Evolutionary conservation across 352 stramenopile species (phyloP).

Genomic region (Thalassiosira exigua): DNA sequence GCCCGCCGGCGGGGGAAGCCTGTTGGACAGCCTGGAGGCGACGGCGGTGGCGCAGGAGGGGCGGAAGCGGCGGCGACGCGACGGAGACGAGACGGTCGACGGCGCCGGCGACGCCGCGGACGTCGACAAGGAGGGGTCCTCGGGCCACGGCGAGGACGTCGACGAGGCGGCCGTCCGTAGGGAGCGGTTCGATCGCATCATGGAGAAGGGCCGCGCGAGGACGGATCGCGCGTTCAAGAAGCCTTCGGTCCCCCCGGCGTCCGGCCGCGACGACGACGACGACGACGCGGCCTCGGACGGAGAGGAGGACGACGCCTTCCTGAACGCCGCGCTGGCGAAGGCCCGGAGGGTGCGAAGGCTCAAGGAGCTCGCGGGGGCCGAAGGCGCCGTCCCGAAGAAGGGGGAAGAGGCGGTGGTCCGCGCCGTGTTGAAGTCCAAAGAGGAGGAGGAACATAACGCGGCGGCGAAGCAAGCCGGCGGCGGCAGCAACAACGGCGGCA

Average conservation of each 20-base stretch:
- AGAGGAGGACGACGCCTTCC: slow-evolving; percentile 81
- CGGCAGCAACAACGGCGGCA: slow-evolving; percentile 16
- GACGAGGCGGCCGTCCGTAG: slow-evolving; percentile 23
- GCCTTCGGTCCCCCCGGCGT: slow-evolving; percentile 6
- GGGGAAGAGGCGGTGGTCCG: slow-evolving; percentile 68
- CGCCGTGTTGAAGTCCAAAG: slow-evolving; percentile 57
- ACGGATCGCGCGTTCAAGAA: slow-evolving; percentile 64
- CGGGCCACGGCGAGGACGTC: slow-evolving; percentile 12
- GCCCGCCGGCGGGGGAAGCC: slow-evolving; percentile 3
- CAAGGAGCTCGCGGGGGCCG: slow-evolving; percentile 56
- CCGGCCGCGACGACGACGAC: slow-evolving; percentile 1
- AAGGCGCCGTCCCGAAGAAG: slow-evolving; percentile 9
- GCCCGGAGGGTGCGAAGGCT: slow-evolving; percentile 75
- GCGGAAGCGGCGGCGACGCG: slow-evolving; percentile 56
- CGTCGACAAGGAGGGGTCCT: slow-evolving; percentile 1
- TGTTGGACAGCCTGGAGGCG: slow-evolving; percentile 70
- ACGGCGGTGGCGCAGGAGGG: slow-evolving; percentile 48
- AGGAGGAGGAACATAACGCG: too few species aligned
- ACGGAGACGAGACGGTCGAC: slow-evolving; percentile 41
- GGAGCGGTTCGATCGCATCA: slow-evolving; percentile 72
- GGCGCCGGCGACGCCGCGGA: slow-evolving; percentile 5
- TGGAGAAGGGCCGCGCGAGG: slow-evolving; percentile 79
- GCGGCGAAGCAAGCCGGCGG: too few species aligned
- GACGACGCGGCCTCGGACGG: slow-evolving; percentile 48
- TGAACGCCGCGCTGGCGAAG: slow-evolving; percentile 84